Evolutionary conservation across 495 filamentous ascomycete genomes (phyloP).

Genomic region (Physcia stellaris): DNA sequence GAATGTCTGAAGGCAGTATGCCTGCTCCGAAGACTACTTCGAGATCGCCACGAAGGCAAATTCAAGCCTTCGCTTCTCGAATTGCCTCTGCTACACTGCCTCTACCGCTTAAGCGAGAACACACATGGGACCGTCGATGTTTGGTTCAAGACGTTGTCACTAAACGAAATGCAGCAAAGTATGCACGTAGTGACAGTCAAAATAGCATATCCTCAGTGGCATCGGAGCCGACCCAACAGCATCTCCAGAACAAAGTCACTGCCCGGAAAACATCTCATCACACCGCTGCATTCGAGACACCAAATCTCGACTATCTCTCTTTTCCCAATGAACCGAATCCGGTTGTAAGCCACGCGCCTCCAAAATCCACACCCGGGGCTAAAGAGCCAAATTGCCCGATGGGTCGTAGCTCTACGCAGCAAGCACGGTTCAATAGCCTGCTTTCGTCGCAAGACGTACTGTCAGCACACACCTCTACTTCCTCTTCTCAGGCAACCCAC

Average conservation of each 20-base stretch:
- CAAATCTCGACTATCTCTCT: slow-evolving; percentile 41
- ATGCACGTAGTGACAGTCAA: slow-evolving; percentile 26
- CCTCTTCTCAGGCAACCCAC: slow-evolving; percentile 17
- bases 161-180: slow-evolving; percentile 15
- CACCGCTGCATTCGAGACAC: slow-evolving; percentile 13
- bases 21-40: slow-evolving; percentile 17
- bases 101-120: slow-evolving; percentile 13
- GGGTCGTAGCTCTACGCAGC: no score
- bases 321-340: no score
- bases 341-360: no score
- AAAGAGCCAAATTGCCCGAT: no score
- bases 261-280: not conserved
- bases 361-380: no score
- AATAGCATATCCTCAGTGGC: slow-evolving; percentile 27
- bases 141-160: slow-evolving; percentile 25
- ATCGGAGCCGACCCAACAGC: slow-evolving; percentile 18
- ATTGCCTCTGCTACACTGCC: slow-evolving; percentile 14
- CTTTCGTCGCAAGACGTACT: slow-evolving; percentile 27
- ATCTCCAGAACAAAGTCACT: slow-evolving; percentile 12
- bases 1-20: slow-evolving; percentile 16
- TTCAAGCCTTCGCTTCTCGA: slow-evolving; percentile 29
- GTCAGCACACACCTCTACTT: slow-evolving; percentile 20
- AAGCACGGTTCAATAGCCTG: slow-evolving; percentile 18
- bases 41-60: slow-evolving; percentile 29
- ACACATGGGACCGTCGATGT: slow-evolving; percentile 22